These are phyloP conservation scores for Macroventuria anomochaeta DNA, from an alignment of 2,329 filamentous ascomycete species.

Conservation along the genomic window DNA sequence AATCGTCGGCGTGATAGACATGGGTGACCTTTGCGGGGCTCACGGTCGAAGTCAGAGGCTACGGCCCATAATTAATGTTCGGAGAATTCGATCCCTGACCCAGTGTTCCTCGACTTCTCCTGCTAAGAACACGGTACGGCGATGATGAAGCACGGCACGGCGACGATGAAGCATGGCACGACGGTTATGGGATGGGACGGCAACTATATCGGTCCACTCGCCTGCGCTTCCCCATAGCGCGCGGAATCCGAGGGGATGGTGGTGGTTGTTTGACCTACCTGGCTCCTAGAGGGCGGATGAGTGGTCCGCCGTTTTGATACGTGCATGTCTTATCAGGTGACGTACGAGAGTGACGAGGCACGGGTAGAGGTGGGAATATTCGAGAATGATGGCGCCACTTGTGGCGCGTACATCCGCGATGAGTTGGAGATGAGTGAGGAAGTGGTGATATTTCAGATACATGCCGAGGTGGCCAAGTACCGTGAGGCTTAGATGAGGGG, in stretches of 20 bases:
- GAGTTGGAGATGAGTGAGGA: neutral
- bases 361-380: neutral
- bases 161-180: no score
- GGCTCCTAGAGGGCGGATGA: no score
- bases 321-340: neutral
- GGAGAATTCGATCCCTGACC: conserved; percentile 10
- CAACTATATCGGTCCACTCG: conserved; percentile 11
- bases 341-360: conserved; percentile 9
- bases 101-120: neutral
- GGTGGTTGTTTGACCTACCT: conserved; percentile 1
- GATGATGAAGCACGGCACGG: neutral
- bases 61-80: conserved; percentile 1
- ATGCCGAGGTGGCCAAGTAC: neutral
- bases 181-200: no score
- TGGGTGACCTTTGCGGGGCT: conserved; percentile 1
- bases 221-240: conserved; percentile 7
- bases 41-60: neutral
- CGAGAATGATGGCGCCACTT: neutral
- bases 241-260: neutral
- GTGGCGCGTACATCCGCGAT: neutral
- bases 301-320: neutral
- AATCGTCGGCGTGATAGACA: neutral
- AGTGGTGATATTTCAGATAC: neutral
- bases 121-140: conserved; percentile 1
- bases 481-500: neutral